Base-by-base conservation (phyloP, 148 eudicot species). In the Tetragonia tetragonoides region DNA sequence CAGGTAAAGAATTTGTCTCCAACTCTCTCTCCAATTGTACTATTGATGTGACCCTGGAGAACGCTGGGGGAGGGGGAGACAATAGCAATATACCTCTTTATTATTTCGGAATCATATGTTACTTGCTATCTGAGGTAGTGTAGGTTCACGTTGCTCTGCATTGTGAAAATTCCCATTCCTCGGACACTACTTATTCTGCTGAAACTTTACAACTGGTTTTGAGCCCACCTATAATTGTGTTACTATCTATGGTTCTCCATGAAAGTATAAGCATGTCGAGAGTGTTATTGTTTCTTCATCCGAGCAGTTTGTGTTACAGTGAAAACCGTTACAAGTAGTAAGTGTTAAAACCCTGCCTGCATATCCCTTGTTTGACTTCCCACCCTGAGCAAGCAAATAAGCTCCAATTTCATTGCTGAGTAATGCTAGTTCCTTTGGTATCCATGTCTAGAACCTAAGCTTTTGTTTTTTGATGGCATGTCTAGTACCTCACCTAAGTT, bases 1-100 rank as follows among this genome's bases (percentile, higher is more conserved):
- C 82, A 78, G 85, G 85, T 82, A 42, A 61, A 21, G 7, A 61
- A 4, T 53, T 20, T 40, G 4, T 21, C 20, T 10, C 10, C 20
- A 49, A 49, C 10, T 53, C 77, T 65, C 39, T 24, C 9, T 7
- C 44, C 28, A 23, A 73, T 7, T 18, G 23, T n/a, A 4, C 34
- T 23, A 38, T 18, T 15, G 16, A 17, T 6, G 11, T 5, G 4
- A 54, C 34, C n/a, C 20, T 2, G 23, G 54, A 15, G 72, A 3
- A 7, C 15, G 18, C 20, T 1, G 47, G 47, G 10, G 42, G 21
- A 42, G 56, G 38, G 70, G 34, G 46, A 3, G 7, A 28, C 12
- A 63, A 7, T 59, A 5, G 20, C 24, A 12, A 65, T 14, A 16
- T 42, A 16, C 24, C 39, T 51, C 68, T n/a, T 41, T 28, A 2